These are phyloP conservation scores for Verbena officinalis DNA, from an alignment of 257 asterid species.

Conservation along the genomic window DNA sequence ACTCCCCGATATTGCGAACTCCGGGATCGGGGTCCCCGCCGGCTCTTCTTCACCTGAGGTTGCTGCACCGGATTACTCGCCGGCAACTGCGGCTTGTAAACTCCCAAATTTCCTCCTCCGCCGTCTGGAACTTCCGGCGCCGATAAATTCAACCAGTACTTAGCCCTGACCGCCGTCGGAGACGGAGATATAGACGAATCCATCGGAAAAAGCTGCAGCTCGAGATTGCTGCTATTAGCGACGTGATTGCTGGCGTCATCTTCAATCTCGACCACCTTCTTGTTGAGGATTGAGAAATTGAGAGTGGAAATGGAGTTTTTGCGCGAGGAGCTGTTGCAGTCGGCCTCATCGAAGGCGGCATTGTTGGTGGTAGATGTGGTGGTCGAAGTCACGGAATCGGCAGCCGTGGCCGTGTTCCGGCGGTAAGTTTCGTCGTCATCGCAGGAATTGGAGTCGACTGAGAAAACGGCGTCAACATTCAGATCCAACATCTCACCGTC, in stretches of 20 bases:
- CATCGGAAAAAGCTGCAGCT: slow-evolving; percentile 70
- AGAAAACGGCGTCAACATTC: slow-evolving; percentile 59
- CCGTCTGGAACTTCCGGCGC: slow-evolving; percentile 42
- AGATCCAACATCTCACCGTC: slow-evolving; percentile 79
- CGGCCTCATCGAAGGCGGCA: slow-evolving; percentile 44
- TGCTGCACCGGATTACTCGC: slow-evolving; percentile 33
- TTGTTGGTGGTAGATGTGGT: slow-evolving; percentile 55
- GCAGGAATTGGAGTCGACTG: slow-evolving; percentile 37
- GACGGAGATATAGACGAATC: slow-evolving; percentile 28
- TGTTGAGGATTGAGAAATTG: slow-evolving; percentile 66
- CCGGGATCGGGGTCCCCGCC: slow-evolving; percentile 96
- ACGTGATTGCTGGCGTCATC: slow-evolving; percentile 34
- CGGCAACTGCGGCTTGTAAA: slow-evolving; percentile 35
- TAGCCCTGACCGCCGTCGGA: slow-evolving; percentile 31
- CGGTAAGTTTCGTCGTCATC: slow-evolving; percentile 47
- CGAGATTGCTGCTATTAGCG: slow-evolving; percentile 8
- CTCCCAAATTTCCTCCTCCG: slow-evolving; percentile 41
- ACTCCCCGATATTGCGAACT: slow-evolving; percentile 98
- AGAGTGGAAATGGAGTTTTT: slow-evolving; percentile 48
- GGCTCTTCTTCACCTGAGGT: slow-evolving; percentile 70
- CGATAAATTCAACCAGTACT: slow-evolving; percentile 70
- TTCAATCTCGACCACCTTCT: slow-evolving; percentile 37
- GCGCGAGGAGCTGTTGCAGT: slow-evolving; percentile 53
- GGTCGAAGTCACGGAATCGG: slow-evolving; percentile 60
- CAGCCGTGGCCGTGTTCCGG: slow-evolving; percentile 38